A percentile compares a stretch with the other conserved stretches of the same genome.
Conservation (phyloP, 2,329 filamentous ascomycete species). For the Colletotrichum chrysophilum region DNA sequence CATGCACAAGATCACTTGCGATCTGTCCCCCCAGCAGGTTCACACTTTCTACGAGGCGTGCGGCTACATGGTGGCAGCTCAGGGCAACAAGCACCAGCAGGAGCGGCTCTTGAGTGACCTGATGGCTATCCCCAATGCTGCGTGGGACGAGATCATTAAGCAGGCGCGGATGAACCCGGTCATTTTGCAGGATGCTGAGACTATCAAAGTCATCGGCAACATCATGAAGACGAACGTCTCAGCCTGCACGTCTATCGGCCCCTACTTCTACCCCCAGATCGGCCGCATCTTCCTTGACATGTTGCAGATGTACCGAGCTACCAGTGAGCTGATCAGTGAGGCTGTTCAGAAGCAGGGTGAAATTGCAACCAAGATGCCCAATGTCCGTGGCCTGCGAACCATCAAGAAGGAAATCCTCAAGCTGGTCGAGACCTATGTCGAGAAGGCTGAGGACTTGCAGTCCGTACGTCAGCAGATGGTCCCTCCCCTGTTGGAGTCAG, state of each 20-base stretch:
- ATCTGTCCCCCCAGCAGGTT: slow-evolving; percentile 94
- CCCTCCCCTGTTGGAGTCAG: slow-evolving; percentile 91
- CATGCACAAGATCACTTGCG: slow-evolving; percentile 93
- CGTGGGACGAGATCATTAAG: slow-evolving; percentile 95
- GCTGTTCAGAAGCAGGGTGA: slow-evolving; percentile 67
- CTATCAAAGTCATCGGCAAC: slow-evolving; percentile 98
- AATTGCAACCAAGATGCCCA: slow-evolving; percentile 96
- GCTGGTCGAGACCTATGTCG: slow-evolving; percentile 96
- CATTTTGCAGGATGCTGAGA: slow-evolving; percentile 89
- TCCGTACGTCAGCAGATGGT: slow-evolving; percentile 94
- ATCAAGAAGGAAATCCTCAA: slow-evolving; percentile 99
- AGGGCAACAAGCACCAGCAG: slow-evolving; percentile 93
- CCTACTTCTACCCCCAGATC: slow-evolving; percentile 98
- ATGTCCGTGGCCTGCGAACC: slow-evolving; percentile 90
- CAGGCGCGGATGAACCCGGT: slow-evolving; percentile 84
- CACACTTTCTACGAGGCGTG: slow-evolving; percentile 99
- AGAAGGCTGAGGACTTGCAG: slow-evolving; percentile 95
- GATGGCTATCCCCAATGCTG: slow-evolving; percentile 91
- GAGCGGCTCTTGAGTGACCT: slow-evolving; percentile 89
- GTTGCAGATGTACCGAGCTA: slow-evolving; percentile 98
- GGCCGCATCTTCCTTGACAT: slow-evolving; percentile 98
- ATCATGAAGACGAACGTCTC: slow-evolving; percentile 99
- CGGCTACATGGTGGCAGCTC: slow-evolving; percentile 98
- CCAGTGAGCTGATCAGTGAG: slow-evolving; percentile 95
- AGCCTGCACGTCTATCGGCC: slow-evolving; percentile 94